A percentile compares a stretch with the other conserved stretches of the same genome.
phyloP scores from a whole-genome alignment of 495 filamentous ascomycete genomes.

The Hypoxylon lienhwacheense region DNA sequence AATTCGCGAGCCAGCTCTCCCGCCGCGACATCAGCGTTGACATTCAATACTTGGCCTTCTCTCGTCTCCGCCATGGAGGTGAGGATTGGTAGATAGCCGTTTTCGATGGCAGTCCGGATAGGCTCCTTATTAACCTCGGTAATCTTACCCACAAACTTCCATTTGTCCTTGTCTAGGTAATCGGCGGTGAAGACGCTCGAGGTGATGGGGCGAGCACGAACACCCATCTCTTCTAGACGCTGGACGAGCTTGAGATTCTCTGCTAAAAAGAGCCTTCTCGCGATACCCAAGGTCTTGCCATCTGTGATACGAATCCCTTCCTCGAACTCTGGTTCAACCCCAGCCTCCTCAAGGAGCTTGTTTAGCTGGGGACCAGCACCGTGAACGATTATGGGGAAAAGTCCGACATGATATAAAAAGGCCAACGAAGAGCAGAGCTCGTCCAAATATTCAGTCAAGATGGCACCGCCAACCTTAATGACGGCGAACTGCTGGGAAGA shows the following conservation, averaged over 20 bases:
- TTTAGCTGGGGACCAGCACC: constrained; percentile 97
- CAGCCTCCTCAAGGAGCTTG: constrained; percentile 85
- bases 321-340: constrained; percentile 94
- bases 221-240: constrained; percentile 86
- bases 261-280: constrained; percentile 87
- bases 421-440: constrained; percentile 84
- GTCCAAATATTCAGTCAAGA: constrained; percentile 92
- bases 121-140: constrained; percentile 88
- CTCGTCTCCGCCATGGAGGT: constrained; percentile 96
- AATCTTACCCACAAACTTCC: constrained; percentile 93
- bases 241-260: constrained; percentile 96
- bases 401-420: constrained; percentile 92
- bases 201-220: constrained; percentile 88
- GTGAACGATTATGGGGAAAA: constrained; percentile 96
- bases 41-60: constrained; percentile 93
- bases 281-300: constrained; percentile 89
- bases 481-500: constrained; percentile 98
- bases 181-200: constrained; percentile 93
- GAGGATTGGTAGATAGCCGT: constrained; percentile 89
- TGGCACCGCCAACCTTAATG: constrained; percentile 97
- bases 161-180: constrained; percentile 92
- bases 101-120: constrained; percentile 89
- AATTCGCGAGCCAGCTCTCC: constrained; percentile 87
- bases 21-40: constrained; percentile 96
- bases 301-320: constrained; percentile 96